Percentiles rank a stretch among this genome's conserved stretches.
Conservation (phyloP, 2,329 filamentous ascomycete species). For the Ceratocystis albifundus region DNA sequence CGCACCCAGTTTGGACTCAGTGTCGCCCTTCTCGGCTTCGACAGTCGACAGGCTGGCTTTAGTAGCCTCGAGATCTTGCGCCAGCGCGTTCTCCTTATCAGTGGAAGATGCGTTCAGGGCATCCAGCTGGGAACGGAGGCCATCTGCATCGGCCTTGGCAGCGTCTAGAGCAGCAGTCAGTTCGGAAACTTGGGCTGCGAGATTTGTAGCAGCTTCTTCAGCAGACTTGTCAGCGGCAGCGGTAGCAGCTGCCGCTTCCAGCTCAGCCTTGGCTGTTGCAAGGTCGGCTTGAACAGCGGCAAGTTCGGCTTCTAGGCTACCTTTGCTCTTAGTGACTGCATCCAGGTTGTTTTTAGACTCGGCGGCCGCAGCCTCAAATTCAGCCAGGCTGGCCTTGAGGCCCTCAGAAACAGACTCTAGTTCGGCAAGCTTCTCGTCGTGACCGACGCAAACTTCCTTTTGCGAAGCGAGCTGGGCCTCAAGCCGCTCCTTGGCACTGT, state of each 20-base stretch:
- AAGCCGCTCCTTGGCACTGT: background rate
- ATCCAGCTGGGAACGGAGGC: slow-evolving; percentile 16
- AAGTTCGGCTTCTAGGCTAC: slow-evolving; percentile 15
- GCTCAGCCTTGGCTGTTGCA: slow-evolving; percentile 4
- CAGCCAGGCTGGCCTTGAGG: slow-evolving; percentile 9
- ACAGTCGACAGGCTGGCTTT: slow-evolving; percentile 10
- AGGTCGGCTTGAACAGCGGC: slow-evolving; percentile 10
- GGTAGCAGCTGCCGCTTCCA: slow-evolving; percentile 8
- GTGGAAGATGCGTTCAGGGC: slow-evolving; percentile 8
- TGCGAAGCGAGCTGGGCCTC: slow-evolving; percentile 11
- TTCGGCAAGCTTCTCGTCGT: slow-evolving; percentile 19
- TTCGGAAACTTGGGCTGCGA: slow-evolving; percentile 14
- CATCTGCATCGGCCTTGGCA: slow-evolving; percentile 13
- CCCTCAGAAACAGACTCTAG: slow-evolving; percentile 9
- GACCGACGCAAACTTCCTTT: slow-evolving; percentile 6
- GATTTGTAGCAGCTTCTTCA: background rate
- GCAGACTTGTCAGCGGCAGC: background rate
- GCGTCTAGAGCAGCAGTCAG: slow-evolving; percentile 10
- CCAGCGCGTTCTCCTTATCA: slow-evolving; percentile 11
- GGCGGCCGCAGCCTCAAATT: slow-evolving; percentile 9
- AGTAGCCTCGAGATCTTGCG: slow-evolving; percentile 6
- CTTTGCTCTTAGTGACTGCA: background rate
- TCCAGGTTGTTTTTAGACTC: slow-evolving; percentile 2
- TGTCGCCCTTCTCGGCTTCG: slow-evolving; percentile 14
- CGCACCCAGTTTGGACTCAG: slow-evolving; percentile 10